A percentile compares a stretch with the other conserved stretches of the same genome.
phyloP scores from a whole-genome alignment of 2,329 filamentous ascomycete genomes.

The Colletotrichum magnum region DNA sequence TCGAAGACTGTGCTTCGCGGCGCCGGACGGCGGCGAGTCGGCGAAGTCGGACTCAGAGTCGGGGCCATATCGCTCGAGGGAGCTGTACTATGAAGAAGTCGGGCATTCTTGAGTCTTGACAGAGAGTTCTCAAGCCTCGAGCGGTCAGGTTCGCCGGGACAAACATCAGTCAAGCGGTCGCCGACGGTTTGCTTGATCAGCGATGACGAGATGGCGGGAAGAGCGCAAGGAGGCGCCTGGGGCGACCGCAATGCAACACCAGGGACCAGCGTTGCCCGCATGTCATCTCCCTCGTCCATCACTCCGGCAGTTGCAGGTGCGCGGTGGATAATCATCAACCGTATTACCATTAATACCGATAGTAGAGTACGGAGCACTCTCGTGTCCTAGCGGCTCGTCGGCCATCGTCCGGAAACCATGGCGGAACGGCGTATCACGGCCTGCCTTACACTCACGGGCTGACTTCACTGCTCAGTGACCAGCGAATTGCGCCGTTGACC shows the following conservation, averaged over 20 bases:
- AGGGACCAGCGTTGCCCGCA: conserved; percentile 31
- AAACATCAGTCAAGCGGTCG: not conserved
- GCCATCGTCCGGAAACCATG: conserved; percentile 23
- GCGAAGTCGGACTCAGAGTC: not conserved
- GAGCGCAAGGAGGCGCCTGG: conserved; percentile 16
- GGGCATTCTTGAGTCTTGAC: not conserved
- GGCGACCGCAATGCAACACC: conserved; percentile 18
- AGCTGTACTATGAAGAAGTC: too few species aligned
- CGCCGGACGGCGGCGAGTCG: not conserved
- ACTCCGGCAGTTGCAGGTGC: conserved; percentile 23
- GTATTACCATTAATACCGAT: not conserved
- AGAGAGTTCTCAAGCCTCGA: not conserved
- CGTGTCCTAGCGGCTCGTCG: conserved; percentile 6
- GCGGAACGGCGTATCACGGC: conserved; percentile 8
- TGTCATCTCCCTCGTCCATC: conserved; percentile 6
- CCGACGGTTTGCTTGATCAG: conserved; percentile 23
- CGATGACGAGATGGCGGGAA: conserved; percentile 2
- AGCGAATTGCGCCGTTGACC: too few species aligned
- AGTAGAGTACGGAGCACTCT: not conserved
- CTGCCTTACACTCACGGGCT: not conserved
- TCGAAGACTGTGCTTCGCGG: too few species aligned
- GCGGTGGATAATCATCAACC: not conserved
- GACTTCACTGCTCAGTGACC: too few species aligned
- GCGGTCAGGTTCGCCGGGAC: not conserved
- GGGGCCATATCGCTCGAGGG: not conserved